Conservation (phyloP, 306 rosid species). For the Pterocarpus santalinus region DNA sequence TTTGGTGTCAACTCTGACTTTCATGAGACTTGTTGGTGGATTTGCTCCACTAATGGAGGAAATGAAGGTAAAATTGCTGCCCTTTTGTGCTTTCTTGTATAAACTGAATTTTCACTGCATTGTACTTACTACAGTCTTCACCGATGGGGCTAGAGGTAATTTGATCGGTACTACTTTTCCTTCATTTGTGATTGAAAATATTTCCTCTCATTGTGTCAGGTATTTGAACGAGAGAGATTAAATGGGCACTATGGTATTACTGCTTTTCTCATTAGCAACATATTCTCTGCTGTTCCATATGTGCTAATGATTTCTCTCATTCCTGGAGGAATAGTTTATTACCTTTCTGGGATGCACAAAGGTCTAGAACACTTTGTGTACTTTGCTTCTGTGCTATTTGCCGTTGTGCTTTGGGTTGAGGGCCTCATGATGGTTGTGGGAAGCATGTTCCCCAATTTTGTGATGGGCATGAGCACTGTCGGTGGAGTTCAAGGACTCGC, state of each 20-base stretch:
- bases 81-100: background rate
- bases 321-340: slow-evolving; percentile 64
- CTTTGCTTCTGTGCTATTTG: slow-evolving; percentile 57
- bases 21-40: slow-evolving; percentile 83
- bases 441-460: slow-evolving; percentile 62
- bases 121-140: background rate
- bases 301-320: slow-evolving; percentile 58
- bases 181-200: background rate
- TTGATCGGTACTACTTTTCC: too few relatives aligned
- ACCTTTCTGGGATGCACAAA: slow-evolving; percentile 62
- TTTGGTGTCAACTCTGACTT: slow-evolving; percentile 61
- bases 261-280: slow-evolving; percentile 62
- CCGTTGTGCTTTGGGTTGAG: slow-evolving; percentile 60
- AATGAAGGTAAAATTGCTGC: slow-evolving; percentile 59
- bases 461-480: slow-evolving; percentile 64
- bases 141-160: too few relatives aligned
- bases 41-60: slow-evolving; percentile 81
- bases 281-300: slow-evolving; percentile 61
- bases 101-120: background rate
- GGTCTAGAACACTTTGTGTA: slow-evolving; percentile 53
- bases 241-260: slow-evolving; percentile 70
- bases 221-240: slow-evolving; percentile 63
- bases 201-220: slow-evolving; percentile 36
- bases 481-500: slow-evolving; percentile 68
- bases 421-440: slow-evolving; percentile 79